Percentiles rank a stretch among this genome's conserved stretches.
Evolutionary conservation across 331 rosid genomes (phyloP).

Genomic region (Pyracantha coccinea): DNA sequence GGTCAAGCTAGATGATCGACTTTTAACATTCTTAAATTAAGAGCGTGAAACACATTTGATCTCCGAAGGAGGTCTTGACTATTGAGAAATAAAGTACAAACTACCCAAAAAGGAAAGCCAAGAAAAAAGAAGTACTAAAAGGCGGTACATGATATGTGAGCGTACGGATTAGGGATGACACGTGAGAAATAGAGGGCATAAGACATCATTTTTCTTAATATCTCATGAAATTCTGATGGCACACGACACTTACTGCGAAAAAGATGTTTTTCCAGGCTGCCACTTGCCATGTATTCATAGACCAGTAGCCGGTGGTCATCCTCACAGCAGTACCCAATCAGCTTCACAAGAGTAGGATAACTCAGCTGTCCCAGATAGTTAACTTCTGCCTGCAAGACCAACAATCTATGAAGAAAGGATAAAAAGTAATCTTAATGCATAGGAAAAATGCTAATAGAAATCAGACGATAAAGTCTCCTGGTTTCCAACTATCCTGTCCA

Average conservation of each 20-base stretch:
- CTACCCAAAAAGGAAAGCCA: too few species aligned
- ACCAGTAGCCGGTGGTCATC: conserved; percentile 79
- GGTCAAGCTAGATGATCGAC: neutral
- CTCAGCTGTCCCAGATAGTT: conserved; percentile 80
- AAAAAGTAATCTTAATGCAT: neutral
- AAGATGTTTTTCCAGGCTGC: conserved; percentile 85
- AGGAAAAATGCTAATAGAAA: neutral
- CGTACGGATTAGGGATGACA: too few species aligned
- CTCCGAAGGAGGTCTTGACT: neutral
- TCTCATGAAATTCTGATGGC: neutral
- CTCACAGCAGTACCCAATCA: conserved; percentile 90
- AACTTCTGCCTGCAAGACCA: conserved; percentile 69
- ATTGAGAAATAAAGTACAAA: neutral
- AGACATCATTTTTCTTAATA: neutral
- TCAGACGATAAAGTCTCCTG: neutral
- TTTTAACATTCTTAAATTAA: neutral
- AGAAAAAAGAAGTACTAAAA: too few species aligned
- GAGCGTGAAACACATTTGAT: neutral
- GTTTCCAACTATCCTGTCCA: neutral
- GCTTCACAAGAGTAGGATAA: conserved; percentile 79
- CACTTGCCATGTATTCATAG: conserved; percentile 90
- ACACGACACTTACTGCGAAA: conserved; percentile 63
- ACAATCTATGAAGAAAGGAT: neutral
- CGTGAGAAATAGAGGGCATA: too few species aligned
- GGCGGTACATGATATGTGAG: too few species aligned